These are phyloP conservation scores for Rhododendron mucronatum DNA, from an alignment of 148 eudicot species.

Conservation along the genomic window DNA sequence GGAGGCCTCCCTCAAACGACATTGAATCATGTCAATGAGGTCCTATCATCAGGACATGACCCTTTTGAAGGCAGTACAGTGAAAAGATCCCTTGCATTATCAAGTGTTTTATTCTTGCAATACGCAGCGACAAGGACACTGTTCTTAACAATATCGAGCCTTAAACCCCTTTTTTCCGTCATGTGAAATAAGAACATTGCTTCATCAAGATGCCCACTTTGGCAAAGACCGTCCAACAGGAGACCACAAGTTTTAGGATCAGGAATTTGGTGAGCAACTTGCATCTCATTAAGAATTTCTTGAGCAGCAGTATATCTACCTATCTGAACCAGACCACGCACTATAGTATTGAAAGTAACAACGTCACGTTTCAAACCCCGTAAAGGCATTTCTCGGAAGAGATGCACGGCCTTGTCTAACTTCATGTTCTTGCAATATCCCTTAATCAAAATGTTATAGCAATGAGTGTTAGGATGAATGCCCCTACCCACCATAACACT, in stretches of 20 bases:
- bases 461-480: background rate
- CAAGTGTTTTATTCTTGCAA: background rate
- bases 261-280: background rate
- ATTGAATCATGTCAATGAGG: background rate
- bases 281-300: constrained; percentile 7
- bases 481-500: background rate
- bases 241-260: background rate
- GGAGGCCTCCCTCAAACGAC: no score
- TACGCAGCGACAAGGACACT: background rate
- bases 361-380: constrained; percentile 6
- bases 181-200: background rate
- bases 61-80: background rate
- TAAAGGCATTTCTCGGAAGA: background rate
- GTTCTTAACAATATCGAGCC: background rate
- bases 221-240: background rate
- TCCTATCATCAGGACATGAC: background rate
- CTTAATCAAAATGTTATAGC: constrained; percentile 4
- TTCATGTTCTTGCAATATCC: constrained; percentile 12
- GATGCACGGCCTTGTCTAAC: constrained; percentile 9
- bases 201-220: background rate
- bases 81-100: background rate
- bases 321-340: background rate
- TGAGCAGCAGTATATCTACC: background rate
- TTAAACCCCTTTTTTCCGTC: background rate
- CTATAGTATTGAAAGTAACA: background rate